Conservation (phyloP, 192 early-diverging fungal species). For the Rhizoclosmatium globosum region DNA sequence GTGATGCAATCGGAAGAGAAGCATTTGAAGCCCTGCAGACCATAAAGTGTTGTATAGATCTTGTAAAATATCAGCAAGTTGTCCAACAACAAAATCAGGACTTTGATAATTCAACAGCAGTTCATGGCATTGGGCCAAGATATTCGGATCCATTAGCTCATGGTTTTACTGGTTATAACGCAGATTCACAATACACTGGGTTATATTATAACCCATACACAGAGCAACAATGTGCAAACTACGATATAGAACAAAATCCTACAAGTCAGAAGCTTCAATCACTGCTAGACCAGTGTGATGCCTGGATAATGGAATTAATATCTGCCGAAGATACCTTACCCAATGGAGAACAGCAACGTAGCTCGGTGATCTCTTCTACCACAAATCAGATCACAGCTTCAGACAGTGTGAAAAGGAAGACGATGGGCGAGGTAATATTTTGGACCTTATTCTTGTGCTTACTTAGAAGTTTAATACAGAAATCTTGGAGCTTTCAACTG, state of each 20-base stretch:
- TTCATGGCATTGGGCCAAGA: too few relatives aligned
- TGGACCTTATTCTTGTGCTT: too few relatives aligned
- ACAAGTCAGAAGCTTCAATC: slow-evolving; percentile 11
- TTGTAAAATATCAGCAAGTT: neutral
- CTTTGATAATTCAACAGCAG: neutral
- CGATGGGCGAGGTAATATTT: too few relatives aligned
- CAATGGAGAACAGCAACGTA: too few relatives aligned
- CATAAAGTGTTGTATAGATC: slow-evolving; percentile 22
- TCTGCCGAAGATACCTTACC: neutral
- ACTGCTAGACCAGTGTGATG: slow-evolving; percentile 29
- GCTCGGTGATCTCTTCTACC: too few relatives aligned
- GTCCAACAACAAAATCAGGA: neutral
- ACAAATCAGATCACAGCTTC: too few relatives aligned
- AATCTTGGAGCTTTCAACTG: too few relatives aligned
- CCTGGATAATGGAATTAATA: slow-evolving; percentile 11
- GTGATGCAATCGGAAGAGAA: slow-evolving; percentile 12
- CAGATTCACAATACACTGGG: neutral
- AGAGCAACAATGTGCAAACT: neutral
- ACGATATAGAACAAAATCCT: neutral
- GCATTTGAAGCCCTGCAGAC: slow-evolving; percentile 24
- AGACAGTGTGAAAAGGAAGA: too few relatives aligned
- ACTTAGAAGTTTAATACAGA: too few relatives aligned
- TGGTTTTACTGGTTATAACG: neutral
- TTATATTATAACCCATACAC: neutral
- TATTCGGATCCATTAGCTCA: neutral